Conservation (phyloP, 2,329 filamentous ascomycete species). For the Sporothrix inflata region DNA sequence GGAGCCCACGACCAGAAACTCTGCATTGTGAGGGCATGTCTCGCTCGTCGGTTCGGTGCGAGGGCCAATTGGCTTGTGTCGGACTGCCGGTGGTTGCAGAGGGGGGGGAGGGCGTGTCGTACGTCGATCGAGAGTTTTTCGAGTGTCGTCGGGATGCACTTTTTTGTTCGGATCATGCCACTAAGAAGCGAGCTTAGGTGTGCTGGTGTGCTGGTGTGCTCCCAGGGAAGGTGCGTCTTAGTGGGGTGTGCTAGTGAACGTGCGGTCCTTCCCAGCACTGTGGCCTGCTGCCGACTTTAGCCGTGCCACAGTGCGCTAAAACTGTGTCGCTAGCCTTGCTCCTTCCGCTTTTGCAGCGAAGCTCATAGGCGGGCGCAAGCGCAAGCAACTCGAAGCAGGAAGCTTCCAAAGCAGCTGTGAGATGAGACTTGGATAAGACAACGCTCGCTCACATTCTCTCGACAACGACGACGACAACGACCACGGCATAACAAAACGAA, state of each 20-base stretch:
- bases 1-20: conserved; percentile 69
- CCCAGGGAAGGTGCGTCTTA: conserved; percentile 3
- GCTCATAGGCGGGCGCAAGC: conserved; percentile 15
- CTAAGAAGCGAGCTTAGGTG: conserved; percentile 21
- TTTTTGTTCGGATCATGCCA: conserved; percentile 32
- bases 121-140: neutral
- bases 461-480: neutral
- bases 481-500: neutral
- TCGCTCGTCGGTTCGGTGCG: neutral
- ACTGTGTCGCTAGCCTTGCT: neutral
- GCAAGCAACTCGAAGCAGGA: neutral
- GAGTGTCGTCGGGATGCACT: neutral
- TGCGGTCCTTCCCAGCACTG: neutral
- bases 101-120: neutral
- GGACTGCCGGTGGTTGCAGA: neutral
- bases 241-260: neutral
- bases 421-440: neutral
- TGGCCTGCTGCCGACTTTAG: neutral
- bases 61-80: neutral
- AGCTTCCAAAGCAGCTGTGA: neutral
- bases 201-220: neutral
- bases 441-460: neutral
- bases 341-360: neutral
- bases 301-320: neutral
- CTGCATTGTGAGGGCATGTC: conserved; percentile 61